Evolutionary conservation across 140 eudicot genomes (phyloP).

Genomic region (Erigeron philadelphicus): DNA sequence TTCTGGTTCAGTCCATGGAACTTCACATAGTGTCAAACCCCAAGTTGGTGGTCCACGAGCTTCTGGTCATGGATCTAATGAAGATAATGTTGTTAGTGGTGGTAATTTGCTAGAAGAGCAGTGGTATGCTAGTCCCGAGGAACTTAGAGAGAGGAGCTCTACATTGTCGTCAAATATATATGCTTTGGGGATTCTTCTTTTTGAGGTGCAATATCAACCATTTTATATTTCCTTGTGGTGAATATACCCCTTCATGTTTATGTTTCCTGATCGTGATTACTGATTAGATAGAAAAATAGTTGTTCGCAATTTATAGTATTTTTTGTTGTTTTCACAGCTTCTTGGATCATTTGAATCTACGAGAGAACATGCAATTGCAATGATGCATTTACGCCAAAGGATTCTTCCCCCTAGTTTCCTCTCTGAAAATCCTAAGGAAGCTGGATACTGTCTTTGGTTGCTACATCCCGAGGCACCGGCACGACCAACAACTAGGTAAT

Average conservation of each 20-base stretch:
- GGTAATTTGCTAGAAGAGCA: conserved; percentile 50
- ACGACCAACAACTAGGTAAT: conserved; percentile 78
- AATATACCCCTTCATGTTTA: background rate
- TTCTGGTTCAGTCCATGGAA: conserved; percentile 34
- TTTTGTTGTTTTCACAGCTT: conserved; percentile 43
- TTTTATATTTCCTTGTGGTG: background rate
- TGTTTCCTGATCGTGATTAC: background rate
- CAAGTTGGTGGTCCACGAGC: conserved; percentile 21
- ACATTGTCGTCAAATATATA: conserved; percentile 69
- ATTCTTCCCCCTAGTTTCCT: conserved; percentile 77
- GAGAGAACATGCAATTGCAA: conserved; percentile 67
- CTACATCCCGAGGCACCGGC: conserved; percentile 81
- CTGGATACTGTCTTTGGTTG: conserved; percentile 86
- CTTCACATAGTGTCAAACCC: conserved; percentile 14
- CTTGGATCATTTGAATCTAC: conserved; percentile 65
- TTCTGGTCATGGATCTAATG: conserved; percentile 25
- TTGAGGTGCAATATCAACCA: conserved; percentile 53
- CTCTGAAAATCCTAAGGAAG: conserved; percentile 73
- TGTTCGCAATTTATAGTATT: conserved; percentile 11
- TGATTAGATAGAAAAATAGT: background rate
- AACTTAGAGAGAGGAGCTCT: conserved; percentile 38
- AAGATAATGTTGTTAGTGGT: conserved; percentile 18
- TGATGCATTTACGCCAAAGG: conserved; percentile 73
- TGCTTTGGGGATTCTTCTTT: conserved; percentile 75
- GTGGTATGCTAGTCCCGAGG: conserved; percentile 86